Evolutionary conservation across 2,329 filamentous ascomycete species (phyloP).

Genomic region (Fusarium longipes): DNA sequence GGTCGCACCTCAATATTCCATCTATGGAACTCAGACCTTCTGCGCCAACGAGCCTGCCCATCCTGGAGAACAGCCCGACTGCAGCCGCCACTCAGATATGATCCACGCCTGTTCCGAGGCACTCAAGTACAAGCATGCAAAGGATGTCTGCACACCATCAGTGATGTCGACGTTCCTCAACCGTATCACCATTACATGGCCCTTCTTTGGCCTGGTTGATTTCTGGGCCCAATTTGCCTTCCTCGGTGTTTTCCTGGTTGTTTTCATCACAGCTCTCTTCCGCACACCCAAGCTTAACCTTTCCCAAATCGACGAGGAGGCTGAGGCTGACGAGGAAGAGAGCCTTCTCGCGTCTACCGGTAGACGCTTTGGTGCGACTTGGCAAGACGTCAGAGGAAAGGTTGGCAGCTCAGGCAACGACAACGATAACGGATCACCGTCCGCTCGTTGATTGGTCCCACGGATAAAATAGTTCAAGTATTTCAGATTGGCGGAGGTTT

Average conservation of each 20-base stretch:
- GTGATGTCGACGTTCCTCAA: slow-evolving; percentile 95
- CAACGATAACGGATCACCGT: slow-evolving; percentile 37
- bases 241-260: slow-evolving; percentile 82
- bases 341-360: slow-evolving; percentile 87
- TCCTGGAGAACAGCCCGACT: slow-evolving; percentile 78
- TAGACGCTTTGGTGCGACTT: slow-evolving; percentile 83
- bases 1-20: slow-evolving; percentile 94
- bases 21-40: slow-evolving; percentile 93
- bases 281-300: slow-evolving; percentile 82
- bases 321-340: slow-evolving; percentile 93
- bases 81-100: slow-evolving; percentile 74
- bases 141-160: slow-evolving; percentile 87
- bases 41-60: slow-evolving; percentile 77
- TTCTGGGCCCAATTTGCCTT: slow-evolving; percentile 98
- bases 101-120: slow-evolving; percentile 86
- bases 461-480: background rate
- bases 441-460: slow-evolving; percentile 26
- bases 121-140: slow-evolving; percentile 75
- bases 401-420: slow-evolving; percentile 35
- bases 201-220: slow-evolving; percentile 90
- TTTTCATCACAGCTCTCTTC: slow-evolving; percentile 83
- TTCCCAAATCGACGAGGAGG: slow-evolving; percentile 84
- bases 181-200: slow-evolving; percentile 91
- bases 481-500: slow-evolving; percentile 15
- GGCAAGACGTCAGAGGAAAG: slow-evolving; percentile 83